phyloP scores from a whole-genome alignment of 768 basidiomycete genomes.

The Leucocoprinus sp. region DNA sequence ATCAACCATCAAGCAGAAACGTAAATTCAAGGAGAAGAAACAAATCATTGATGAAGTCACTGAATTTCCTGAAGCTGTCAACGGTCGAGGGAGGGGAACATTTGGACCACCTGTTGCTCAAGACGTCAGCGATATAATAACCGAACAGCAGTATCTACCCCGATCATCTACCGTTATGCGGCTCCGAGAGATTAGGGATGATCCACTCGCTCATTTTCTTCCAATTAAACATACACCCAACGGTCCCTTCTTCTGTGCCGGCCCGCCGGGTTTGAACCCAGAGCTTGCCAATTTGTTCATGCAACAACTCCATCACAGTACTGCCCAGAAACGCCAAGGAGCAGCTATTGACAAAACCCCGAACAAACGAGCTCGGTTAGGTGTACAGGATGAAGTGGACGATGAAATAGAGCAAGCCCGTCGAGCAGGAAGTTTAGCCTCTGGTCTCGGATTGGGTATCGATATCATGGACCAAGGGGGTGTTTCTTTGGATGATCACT shows the following conservation, averaged over 20 bases:
- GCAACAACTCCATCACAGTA: slow-evolving; percentile 51
- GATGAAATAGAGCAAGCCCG: slow-evolving; percentile 67
- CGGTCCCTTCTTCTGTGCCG: slow-evolving; percentile 75
- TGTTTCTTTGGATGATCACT: slow-evolving; percentile 23
- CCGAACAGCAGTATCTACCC: slow-evolving; percentile 79
- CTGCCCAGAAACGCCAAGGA: slow-evolving; percentile 52
- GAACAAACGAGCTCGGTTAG: slow-evolving; percentile 54
- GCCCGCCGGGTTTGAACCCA: slow-evolving; percentile 75
- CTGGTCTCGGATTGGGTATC: slow-evolving; percentile 47
- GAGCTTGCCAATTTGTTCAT: slow-evolving; percentile 82
- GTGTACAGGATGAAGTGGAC: slow-evolving; percentile 36
- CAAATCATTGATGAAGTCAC: slow-evolving; percentile 88
- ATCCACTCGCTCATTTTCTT: slow-evolving; percentile 79
- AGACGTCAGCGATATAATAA: slow-evolving; percentile 63
- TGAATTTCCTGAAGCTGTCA: slow-evolving; percentile 65
- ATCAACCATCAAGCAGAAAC: slow-evolving; percentile 23
- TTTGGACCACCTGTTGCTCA: slow-evolving; percentile 47
- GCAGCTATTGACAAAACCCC: slow-evolving; percentile 48
- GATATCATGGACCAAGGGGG: slow-evolving; percentile 15
- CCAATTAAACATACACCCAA: slow-evolving; percentile 68
- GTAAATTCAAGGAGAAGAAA: slow-evolving; percentile 64
- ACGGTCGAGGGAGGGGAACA: slow-evolving; percentile 48
- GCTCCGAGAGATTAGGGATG: slow-evolving; percentile 75
- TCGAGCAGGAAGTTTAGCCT: slow-evolving; percentile 56
- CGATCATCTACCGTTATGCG: slow-evolving; percentile 80